phyloP scores from a whole-genome alignment of 257 asterid species.

The Forsythia suspensa region DNA sequence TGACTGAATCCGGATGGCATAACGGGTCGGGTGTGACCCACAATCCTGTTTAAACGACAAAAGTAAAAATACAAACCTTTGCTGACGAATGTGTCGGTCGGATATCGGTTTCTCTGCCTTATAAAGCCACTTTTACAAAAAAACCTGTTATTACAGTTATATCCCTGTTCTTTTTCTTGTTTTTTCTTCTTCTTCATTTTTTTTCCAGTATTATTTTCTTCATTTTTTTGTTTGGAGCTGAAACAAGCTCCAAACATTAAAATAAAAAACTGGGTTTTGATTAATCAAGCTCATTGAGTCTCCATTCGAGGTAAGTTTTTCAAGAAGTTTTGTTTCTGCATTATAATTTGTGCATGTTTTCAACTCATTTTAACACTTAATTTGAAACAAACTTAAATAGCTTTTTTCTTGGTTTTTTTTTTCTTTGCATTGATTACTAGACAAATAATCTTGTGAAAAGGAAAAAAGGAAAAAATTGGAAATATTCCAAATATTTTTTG shows the following conservation, averaged over 20 bases:
- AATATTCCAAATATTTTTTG: neutral
- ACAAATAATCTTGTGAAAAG: too few species aligned
- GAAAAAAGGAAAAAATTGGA: neutral
- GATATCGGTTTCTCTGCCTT: neutral
- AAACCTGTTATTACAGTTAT: neutral
- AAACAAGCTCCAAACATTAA: neutral
- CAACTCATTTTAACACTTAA: neutral
- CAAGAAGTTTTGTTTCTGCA: neutral
- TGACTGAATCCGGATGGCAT: too few species aligned
- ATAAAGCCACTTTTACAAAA: neutral
- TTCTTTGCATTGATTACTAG: too few species aligned
- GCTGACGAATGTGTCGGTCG: slow-evolving; percentile 2
- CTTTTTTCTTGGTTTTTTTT: too few species aligned
- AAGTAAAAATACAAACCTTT: neutral
- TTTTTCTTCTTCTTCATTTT: neutral
- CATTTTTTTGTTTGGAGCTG: neutral
- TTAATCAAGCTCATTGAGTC: neutral
- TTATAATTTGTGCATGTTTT: neutral
- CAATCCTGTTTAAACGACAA: too few species aligned
- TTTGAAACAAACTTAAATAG: neutral
- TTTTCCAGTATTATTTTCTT: neutral
- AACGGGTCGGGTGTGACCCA: too few species aligned
- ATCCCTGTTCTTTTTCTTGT: neutral
- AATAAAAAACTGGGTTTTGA: neutral
- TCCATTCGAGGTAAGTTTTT: slow-evolving; percentile 1